Evolutionary conservation across 768 basidiomycete genomes (phyloP).

Genomic region (Pisolithus orientalis): DNA sequence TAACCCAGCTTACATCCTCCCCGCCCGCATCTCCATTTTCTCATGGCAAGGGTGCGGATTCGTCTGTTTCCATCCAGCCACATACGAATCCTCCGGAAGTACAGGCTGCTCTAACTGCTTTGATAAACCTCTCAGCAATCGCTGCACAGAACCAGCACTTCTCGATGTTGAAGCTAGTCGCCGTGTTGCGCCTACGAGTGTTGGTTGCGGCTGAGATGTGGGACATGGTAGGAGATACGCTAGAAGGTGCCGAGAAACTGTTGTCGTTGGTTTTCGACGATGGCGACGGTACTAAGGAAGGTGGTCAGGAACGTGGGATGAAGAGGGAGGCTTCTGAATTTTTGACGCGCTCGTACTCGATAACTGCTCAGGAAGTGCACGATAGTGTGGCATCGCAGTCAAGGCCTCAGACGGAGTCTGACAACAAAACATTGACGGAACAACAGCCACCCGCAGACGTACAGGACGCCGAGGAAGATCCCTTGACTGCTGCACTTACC

Average conservation of each 20-base stretch:
- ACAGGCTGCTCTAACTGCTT: constrained; percentile 5
- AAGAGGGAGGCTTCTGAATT: constrained; percentile 9
- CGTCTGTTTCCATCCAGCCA: not conserved
- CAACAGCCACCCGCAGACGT: not conserved
- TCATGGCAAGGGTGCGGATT: no score
- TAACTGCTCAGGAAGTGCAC: constrained; percentile 24
- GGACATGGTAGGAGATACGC: constrained; percentile 43
- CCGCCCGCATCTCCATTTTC: constrained; percentile 4
- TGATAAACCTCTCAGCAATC: constrained; percentile 28
- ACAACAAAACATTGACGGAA: no score
- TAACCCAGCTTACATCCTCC: constrained; percentile 35
- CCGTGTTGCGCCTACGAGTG: constrained; percentile 51
- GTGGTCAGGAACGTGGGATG: not conserved
- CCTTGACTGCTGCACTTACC: constrained; percentile 35
- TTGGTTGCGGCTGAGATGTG: constrained; percentile 51
- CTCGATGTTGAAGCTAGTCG: constrained; percentile 42
- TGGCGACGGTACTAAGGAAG: constrained; percentile 3
- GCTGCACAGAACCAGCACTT: constrained; percentile 31
- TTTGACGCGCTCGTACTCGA: constrained; percentile 25
- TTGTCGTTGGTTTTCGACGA: constrained; percentile 35
- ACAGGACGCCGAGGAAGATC: constrained; percentile 10
- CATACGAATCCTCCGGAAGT: not conserved
- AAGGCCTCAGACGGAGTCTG: constrained; percentile 10
- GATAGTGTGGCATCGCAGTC: constrained; percentile 16
- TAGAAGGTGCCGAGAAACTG: constrained; percentile 43